Percentiles rank a stretch among this genome's conserved stretches.
These are phyloP conservation scores for Trypanosoma conorhini DNA, from an alignment of 208 protist species.

Conservation along the genomic window DNA sequence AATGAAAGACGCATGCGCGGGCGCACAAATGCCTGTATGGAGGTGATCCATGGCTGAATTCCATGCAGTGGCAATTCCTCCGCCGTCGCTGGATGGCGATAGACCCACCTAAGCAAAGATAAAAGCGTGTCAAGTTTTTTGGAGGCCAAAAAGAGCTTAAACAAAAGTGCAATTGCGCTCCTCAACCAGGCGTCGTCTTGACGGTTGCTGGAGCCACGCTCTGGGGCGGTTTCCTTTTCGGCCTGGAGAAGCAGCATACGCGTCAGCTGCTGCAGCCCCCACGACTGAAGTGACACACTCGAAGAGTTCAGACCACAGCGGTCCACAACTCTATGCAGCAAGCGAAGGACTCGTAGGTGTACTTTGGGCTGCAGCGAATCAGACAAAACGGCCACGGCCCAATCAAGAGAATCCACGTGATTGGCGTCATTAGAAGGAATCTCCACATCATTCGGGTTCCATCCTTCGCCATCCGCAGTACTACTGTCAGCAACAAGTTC, in stretches of 20 bases:
- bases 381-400: slow-evolving; percentile 53
- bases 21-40: slow-evolving; percentile 36
- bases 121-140: slow-evolving; percentile 53
- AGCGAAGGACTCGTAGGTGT: slow-evolving; percentile 37
- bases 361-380: slow-evolving; percentile 36
- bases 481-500: not conserved
- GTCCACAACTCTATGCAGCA: slow-evolving; percentile 66
- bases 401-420: slow-evolving; percentile 60
- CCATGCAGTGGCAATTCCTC: slow-evolving; percentile 30
- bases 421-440: slow-evolving; percentile 25
- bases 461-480: slow-evolving; percentile 17
- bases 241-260: slow-evolving; percentile 53
- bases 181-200: slow-evolving; percentile 41
- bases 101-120: slow-evolving; percentile 54
- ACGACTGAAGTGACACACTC: slow-evolving; percentile 44
- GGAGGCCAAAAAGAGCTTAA: slow-evolving; percentile 66
- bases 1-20: slow-evolving; percentile 54
- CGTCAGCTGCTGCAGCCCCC: slow-evolving; percentile 69
- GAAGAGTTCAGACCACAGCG: slow-evolving; percentile 41
- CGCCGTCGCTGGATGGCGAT: slow-evolving; percentile 30
- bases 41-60: slow-evolving; percentile 37
- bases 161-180: slow-evolving; percentile 43
- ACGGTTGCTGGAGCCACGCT: not conserved
- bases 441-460: not conserved
- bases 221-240: slow-evolving; percentile 27